These are phyloP conservation scores for Starmerella tilneyi DNA, from an alignment of 805 yeast genomes.

Conservation along the genomic window DNA sequence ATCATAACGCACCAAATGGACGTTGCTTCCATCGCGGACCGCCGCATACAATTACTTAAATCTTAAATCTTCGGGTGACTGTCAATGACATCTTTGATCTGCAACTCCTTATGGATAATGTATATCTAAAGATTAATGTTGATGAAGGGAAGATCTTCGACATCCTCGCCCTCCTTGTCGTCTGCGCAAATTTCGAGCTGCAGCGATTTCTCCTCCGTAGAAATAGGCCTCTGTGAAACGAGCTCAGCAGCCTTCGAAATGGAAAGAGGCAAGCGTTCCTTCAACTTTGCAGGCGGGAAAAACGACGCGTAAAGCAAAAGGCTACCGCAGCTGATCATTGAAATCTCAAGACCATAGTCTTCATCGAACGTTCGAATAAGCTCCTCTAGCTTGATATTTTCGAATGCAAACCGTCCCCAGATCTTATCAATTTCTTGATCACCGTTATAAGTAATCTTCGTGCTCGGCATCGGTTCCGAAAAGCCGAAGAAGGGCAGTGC, in stretches of 20 bases:
- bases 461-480: slow-evolving; percentile 87
- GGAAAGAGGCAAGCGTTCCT: slow-evolving; percentile 59
- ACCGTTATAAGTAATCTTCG: slow-evolving; percentile 67
- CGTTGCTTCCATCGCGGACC: slow-evolving; percentile 50
- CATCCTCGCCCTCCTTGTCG: slow-evolving; percentile 87
- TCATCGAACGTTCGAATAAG: slow-evolving; percentile 65
- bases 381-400: slow-evolving; percentile 60
- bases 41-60: slow-evolving; percentile 18
- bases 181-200: slow-evolving; percentile 88
- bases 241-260: slow-evolving; percentile 67
- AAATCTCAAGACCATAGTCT: slow-evolving; percentile 73
- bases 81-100: too few relatives aligned
- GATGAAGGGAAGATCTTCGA: slow-evolving; percentile 62
- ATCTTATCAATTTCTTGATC: slow-evolving; percentile 70
- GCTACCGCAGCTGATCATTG: slow-evolving; percentile 88
- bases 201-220: slow-evolving; percentile 61
- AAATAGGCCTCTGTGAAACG: slow-evolving; percentile 77
- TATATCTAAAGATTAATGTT: slow-evolving; percentile 36
- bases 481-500: slow-evolving; percentile 95
- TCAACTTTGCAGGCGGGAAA: slow-evolving; percentile 81
- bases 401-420: slow-evolving; percentile 87
- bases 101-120: too few relatives aligned
- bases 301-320: slow-evolving; percentile 85
- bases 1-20: slow-evolving; percentile 66
- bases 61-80: too few relatives aligned